These are phyloP conservation scores for Blastocystis sp. DNA, from an alignment of 352 stramenopile species.

Conservation along the genomic window DNA sequence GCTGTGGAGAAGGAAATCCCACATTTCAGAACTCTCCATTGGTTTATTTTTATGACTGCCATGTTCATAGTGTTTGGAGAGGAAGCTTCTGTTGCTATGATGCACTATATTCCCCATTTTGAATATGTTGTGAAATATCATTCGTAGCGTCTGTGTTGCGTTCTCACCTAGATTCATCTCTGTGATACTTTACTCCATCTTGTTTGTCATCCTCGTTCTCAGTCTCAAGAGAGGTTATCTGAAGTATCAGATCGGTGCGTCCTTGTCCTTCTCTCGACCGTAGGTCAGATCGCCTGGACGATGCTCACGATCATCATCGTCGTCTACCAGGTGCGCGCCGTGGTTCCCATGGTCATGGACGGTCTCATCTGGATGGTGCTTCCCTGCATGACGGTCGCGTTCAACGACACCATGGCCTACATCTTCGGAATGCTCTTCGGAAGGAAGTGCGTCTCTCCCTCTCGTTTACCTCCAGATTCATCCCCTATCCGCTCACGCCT, in stretches of 20 bases:
- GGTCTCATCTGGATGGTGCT: constrained; percentile 75
- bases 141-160: constrained; percentile 73
- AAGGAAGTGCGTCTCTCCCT: constrained; percentile 67
- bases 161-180: constrained; percentile 79
- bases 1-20: constrained; percentile 80
- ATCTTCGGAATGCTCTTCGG: constrained; percentile 75
- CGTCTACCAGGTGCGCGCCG: constrained; percentile 78
- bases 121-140: constrained; percentile 78
- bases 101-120: constrained; percentile 75
- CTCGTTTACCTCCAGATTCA: constrained; percentile 70
- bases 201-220: constrained; percentile 81
- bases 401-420: constrained; percentile 75
- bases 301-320: constrained; percentile 79
- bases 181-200: constrained; percentile 77
- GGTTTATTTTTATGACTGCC: constrained; percentile 47
- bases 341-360: constrained; percentile 66
- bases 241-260: constrained; percentile 77
- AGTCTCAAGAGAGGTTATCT: constrained; percentile 77
- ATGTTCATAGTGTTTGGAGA: constrained; percentile 55
- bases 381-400: constrained; percentile 70
- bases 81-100: not conserved
- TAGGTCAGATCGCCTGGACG: constrained; percentile 78
- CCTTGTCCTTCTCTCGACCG: not conserved
- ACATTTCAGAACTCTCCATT: constrained; percentile 77
- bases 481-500: constrained; percentile 79